Base-by-base conservation (phyloP, 2,329 filamentous ascomycete species). In the Aplosporella prunicola region DNA sequence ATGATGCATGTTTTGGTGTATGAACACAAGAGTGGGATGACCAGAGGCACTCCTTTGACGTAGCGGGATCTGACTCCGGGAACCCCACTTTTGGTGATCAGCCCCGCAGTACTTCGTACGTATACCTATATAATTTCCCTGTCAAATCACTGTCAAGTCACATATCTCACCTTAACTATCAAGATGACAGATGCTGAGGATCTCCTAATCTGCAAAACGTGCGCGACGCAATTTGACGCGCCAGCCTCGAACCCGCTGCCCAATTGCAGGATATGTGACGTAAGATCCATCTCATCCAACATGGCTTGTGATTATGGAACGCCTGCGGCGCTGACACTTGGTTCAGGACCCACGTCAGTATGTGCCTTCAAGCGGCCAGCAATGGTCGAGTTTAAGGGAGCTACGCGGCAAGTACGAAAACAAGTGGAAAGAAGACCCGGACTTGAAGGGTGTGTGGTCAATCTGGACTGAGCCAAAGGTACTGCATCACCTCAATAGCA, bases 261-360 rank as follows among this genome's bases (percentile, higher is more conserved):
- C 37, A 70, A 64, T 4, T 86, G 81, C 60, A 69, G 72, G 41
- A 82, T 86, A 45, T 87, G 82, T 60, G 80, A 85, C 55, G 80
- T 84, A 54, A 68, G 58, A 45, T 15, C 15, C 5, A 24, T 8
- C n/a, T n/a, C n/a, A n/a, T n/a, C n/a, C n/a, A n/a, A n/a, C 14
- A 5, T 7, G 11, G 17, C 18, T 14, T 22, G 13, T 16, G n/a
- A 4, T 22, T 15, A 3, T 13, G 14, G 13, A n/a, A 28, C 37
- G 24, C 8, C 14, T 9, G 14, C n/a, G 7, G 9, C 32, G 20
- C 20, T 15, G 24, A 23, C 17, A 23, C 5, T 3, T 9, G 3
- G 25, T 28, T 5, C 34, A 72, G 68, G 69, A 72, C 42, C 69
- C 80, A 1, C 71, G 82, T 4, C 80, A 86, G 57, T 86, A 72